phyloP scores from a whole-genome alignment of 257 asterid genomes.

The Przewalskia tangutica region DNA sequence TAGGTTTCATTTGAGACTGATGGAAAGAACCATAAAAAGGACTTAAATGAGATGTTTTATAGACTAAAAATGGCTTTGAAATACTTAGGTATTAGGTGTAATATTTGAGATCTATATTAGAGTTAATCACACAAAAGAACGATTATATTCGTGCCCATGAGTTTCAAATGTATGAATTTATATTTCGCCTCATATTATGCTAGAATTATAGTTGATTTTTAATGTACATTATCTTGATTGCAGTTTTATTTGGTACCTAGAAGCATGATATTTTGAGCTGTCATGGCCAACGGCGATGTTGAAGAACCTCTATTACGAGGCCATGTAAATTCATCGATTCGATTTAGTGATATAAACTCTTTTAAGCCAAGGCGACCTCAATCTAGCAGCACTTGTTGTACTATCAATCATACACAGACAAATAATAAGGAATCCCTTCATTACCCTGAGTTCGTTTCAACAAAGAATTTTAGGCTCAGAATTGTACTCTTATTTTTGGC shows the following conservation, averaged over 20 bases:
- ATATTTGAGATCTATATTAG: background rate
- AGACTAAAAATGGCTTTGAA: no score
- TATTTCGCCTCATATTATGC: background rate
- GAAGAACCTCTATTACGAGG: slow-evolving; percentile 45
- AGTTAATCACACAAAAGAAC: no score
- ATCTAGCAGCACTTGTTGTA: slow-evolving; percentile 11
- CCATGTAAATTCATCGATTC: slow-evolving; percentile 21
- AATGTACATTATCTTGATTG: background rate
- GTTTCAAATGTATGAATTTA: background rate
- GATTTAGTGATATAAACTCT: slow-evolving; percentile 15
- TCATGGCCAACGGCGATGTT: slow-evolving; percentile 33
- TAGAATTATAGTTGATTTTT: background rate
- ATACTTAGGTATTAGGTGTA: no score
- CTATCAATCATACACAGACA: slow-evolving; percentile 9
- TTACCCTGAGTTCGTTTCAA: slow-evolving; percentile 12
- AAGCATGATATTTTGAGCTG: background rate
- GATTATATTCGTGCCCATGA: background rate
- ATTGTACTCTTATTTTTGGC: slow-evolving; percentile 27
- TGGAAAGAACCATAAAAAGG: no score
- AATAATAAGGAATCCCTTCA: slow-evolving; percentile 6
- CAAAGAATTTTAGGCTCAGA: slow-evolving; percentile 23
- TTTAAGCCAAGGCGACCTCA: slow-evolving; percentile 22
- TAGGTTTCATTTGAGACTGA: no score
- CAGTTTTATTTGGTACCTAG: background rate
- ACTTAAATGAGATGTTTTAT: no score